Base-by-base conservation (phyloP, 1,139 yeast genomes). In the Sugiyamaella novakii region DNA sequence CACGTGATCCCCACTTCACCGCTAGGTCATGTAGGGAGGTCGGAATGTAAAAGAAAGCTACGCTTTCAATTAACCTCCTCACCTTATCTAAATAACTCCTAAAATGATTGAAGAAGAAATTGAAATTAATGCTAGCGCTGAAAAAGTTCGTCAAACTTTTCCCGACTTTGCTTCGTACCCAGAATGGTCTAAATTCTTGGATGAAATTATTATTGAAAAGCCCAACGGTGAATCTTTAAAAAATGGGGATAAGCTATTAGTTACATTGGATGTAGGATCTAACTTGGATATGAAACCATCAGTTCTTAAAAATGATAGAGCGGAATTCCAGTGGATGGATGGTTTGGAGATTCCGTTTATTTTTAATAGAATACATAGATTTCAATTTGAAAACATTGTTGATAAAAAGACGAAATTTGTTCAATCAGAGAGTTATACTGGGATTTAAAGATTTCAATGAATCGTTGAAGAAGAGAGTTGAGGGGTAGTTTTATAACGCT, bases 311-410 rank as follows among this genome's bases (percentile, higher is more conserved):
- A 48, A 48, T 27, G 30, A 21, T 12, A 45, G 38, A 29, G 22
- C 22, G 5, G 39, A 38, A 35, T 48, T 48, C 22, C 24, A 19
- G n/a, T 48, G 51, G 51, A 7, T n/a, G 8, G 51, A 47, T 2
- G 15, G 12, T 6, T 27, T 48, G 15, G 24, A 31, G 11, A 14
- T 43, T 15, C n/a, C 42, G 2, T 43, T 47, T 11, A 18, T 48
- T 5, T 48, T 48, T 35, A 45, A 48, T 18, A 47, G 51, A 17
- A 35, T 7, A 7, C 51, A 48, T 38, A 21, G 47, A 5, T 48
- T 48, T 38, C 40, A 35, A 25, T 48, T 48, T 34, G 35, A 24
- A 12, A 29, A 28, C 11, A 27, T 24, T 12, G 48, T 18, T 6
- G 48, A 28, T 10, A 39, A 40, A 24, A 43, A 42, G 24, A 48